Evolutionary conservation across 2,329 filamentous ascomycete species (phyloP), one percentile per base, ranked within the genome.

Genomic region (Claviceps sp.): DNA sequence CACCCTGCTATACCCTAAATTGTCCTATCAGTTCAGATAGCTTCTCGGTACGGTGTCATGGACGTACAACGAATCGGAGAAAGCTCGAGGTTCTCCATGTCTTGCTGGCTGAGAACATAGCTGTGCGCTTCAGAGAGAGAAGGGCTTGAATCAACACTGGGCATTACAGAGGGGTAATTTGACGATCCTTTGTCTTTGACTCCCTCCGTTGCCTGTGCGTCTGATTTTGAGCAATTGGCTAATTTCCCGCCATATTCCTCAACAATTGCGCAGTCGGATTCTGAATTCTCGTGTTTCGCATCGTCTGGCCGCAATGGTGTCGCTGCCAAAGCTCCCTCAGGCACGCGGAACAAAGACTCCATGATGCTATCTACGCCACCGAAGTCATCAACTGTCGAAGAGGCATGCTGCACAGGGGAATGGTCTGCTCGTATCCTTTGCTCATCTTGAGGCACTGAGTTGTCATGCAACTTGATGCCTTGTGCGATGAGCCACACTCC

Each of bases 401-500:
- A 18, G 46, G 37, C 14, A 46, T 30, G 38, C 22, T 22, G 22
- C 18, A n/a, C 24, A 24, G 38, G 20, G 16, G 37, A 46, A 30
- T 40, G 16, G 43, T 47, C 18, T 49, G 44, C 11, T 49, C 48
- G 1, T 56, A 16, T 54, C 11, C 48, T 26, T 44, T 61, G 50
- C 9, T 59, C 57, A 13, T 54, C 34, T 5, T 47, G 55, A 38
- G 58, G 5, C 0, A 52, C 52, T 5, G 63, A 62, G 48, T 57
- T 61, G 37, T 63, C 61, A 51, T 60, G 55, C 3, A 62, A 61
- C 43, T 59, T 57, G 20, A 67, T 54, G 7, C 60, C 57, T 52
- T 70, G 67, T 7, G 66, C 60, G 37, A 64, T 65, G n/a, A 70
- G 62, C 67, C 67, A 70, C 22, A 67, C 59, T 5, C 62, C 61